Evolutionary conservation across 1,284 basidiomycete genomes (phyloP).

Genomic region (Schizophyllum commune): DNA sequence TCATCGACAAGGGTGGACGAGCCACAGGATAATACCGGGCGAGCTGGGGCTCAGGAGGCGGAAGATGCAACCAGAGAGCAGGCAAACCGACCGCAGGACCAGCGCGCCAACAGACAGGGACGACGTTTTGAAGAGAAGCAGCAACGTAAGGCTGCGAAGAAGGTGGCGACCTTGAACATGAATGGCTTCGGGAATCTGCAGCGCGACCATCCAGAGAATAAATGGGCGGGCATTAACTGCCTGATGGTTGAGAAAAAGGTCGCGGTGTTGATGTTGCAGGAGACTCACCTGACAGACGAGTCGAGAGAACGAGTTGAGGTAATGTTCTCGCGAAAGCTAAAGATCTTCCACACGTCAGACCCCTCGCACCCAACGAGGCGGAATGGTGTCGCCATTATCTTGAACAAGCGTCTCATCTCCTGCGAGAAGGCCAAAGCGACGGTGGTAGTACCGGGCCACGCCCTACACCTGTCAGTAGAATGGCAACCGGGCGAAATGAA

Average conservation of each 20-base stretch:
- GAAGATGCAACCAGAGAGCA: background rate
- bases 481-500: background rate
- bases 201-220: background rate
- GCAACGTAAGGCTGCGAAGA: background rate
- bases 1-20: no score
- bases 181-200: background rate
- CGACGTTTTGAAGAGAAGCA: background rate
- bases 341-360: background rate
- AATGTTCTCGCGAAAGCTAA: background rate
- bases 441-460: conserved; percentile 1
- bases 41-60: no score
- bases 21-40: no score
- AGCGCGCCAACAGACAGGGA: background rate
- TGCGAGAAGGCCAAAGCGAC: background rate
- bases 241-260: background rate
- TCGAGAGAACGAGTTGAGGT: background rate
- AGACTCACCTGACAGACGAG: background rate
- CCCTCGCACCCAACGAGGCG: background rate
- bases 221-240: background rate
- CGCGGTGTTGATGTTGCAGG: background rate
- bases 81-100: background rate
- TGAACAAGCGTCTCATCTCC: conserved; percentile 2
- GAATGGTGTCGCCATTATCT: conserved; percentile 9
- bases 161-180: background rate
- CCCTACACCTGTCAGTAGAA: conserved; percentile 1